Percentiles rank a stretch among this genome's conserved stretches.
Evolutionary conservation across 768 basidiomycete species (phyloP).

Genomic region (Suillus americanus): DNA sequence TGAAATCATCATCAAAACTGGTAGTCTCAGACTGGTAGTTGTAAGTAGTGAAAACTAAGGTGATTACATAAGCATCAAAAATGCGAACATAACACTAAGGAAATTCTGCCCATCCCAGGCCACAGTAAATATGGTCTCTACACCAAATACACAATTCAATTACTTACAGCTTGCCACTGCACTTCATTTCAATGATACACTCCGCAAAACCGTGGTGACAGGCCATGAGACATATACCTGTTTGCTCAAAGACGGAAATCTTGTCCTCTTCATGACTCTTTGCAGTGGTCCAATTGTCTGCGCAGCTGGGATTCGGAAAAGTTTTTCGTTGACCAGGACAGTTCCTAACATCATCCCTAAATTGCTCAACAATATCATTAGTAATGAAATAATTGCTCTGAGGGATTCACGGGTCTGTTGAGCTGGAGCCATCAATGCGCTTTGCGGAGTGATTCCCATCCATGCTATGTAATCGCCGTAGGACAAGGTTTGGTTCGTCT

Average conservation of each 20-base stretch:
- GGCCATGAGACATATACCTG: constrained; percentile 35
- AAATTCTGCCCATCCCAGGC: too few species aligned
- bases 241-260: constrained; percentile 37
- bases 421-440: constrained; percentile 22
- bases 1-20: too few species aligned
- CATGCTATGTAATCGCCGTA: constrained; percentile 24
- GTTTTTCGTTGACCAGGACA: not conserved
- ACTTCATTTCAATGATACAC: constrained; percentile 33
- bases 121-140: too few species aligned
- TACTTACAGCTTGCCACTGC: constrained; percentile 38
- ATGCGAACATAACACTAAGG: too few species aligned
- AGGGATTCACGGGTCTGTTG: constrained; percentile 19
- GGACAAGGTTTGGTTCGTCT: constrained; percentile 28
- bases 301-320: constrained; percentile 15
- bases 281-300: constrained; percentile 35
- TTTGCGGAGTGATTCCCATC: constrained; percentile 37
- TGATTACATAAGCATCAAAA: too few species aligned
- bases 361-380: constrained; percentile 26
- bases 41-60: too few species aligned
- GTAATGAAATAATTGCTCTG: constrained; percentile 28
- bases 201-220: constrained; percentile 36
- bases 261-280: constrained; percentile 24
- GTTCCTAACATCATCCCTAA: constrained; percentile 12
- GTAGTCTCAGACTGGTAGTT: too few species aligned
- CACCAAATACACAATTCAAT: too few species aligned